Conservation (phyloP, 2,329 filamentous ascomycete species). For the Sporothrix curviconia region DNA sequence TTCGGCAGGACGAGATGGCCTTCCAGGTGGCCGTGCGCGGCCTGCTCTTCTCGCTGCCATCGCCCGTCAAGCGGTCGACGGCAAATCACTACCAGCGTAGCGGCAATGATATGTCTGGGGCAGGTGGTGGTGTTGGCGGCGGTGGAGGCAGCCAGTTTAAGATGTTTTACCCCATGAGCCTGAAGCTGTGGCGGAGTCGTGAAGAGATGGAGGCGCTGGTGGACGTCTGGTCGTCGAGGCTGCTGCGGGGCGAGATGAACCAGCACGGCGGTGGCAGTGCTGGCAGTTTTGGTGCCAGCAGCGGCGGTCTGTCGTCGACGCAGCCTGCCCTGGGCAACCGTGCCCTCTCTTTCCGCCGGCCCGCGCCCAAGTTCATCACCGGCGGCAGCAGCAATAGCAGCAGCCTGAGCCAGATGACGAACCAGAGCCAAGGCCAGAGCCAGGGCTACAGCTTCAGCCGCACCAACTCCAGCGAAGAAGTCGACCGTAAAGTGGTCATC, state of each 20-base stretch:
- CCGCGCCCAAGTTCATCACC: constrained; percentile 25
- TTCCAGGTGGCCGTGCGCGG: constrained; percentile 89
- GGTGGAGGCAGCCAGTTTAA: constrained; percentile 60
- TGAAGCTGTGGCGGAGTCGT: constrained; percentile 74
- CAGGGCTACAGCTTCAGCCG: background rate
- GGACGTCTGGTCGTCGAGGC: constrained; percentile 59
- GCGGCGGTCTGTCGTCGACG: too few relatives aligned
- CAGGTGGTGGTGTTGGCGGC: constrained; percentile 29
- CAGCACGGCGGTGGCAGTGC: constrained; percentile 29
- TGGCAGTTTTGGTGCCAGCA: too few relatives aligned
- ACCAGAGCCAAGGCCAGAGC: background rate
- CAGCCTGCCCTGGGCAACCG: constrained; percentile 36
- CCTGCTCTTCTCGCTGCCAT: constrained; percentile 75
- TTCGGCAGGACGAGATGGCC: constrained; percentile 88
- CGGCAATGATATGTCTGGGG: constrained; percentile 17
- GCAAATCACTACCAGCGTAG: constrained; percentile 35
- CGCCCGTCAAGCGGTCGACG: constrained; percentile 70
- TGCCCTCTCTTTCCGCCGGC: constrained; percentile 43
- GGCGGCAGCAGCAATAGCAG: constrained; percentile 14
- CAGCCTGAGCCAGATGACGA: background rate
- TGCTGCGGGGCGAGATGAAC: constrained; percentile 53
- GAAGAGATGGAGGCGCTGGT: constrained; percentile 75
- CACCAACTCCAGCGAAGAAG: background rate
- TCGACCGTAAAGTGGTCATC: background rate
- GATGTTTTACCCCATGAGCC: constrained; percentile 85